These are phyloP conservation scores for Cyclospora cayetanensis DNA, from an alignment of 169 alveolate genomes.

Conservation along the genomic window DNA sequence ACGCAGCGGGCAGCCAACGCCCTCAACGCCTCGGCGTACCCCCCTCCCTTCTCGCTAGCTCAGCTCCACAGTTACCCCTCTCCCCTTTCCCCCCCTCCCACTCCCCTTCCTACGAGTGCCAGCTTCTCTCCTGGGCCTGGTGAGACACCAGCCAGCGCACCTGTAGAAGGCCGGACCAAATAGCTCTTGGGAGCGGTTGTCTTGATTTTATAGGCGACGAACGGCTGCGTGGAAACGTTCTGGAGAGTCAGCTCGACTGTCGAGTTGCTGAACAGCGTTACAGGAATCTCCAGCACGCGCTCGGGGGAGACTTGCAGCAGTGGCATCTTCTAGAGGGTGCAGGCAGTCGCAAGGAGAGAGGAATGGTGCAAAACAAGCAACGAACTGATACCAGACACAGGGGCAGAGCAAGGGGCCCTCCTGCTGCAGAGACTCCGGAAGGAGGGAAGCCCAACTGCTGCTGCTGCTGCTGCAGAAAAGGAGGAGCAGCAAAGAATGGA, in stretches of 20 bases:
- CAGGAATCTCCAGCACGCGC: slow-evolving; percentile 76
- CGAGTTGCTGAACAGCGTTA: slow-evolving; percentile 71
- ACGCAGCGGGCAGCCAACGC: too few species aligned
- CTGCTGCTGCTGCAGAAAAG: neutral
- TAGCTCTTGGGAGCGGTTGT: slow-evolving; percentile 81
- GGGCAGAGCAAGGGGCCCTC: too few species aligned
- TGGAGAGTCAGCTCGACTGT: slow-evolving; percentile 71
- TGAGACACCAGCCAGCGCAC: too few species aligned
- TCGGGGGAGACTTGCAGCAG: slow-evolving; percentile 77
- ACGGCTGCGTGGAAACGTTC: slow-evolving; percentile 69
- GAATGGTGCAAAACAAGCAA: too few species aligned
- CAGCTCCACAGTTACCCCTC: too few species aligned
- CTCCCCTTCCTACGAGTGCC: too few species aligned
- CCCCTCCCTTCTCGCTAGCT: too few species aligned
- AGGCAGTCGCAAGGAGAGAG: neutral
- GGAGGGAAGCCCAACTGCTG: neutral
- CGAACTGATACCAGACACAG: too few species aligned
- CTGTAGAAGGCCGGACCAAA: slow-evolving; percentile 77
- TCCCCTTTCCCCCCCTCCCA: too few species aligned
- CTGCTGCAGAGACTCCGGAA: neutral
- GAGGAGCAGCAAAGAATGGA: too few species aligned
- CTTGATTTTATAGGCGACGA: slow-evolving; percentile 78
- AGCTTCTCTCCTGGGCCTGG: too few species aligned
- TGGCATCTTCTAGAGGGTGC: neutral
- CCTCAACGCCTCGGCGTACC: too few species aligned